Evolutionary conservation across 2,329 filamentous ascomycete genomes (phyloP), one percentile per base, ranked within the genome.

Genomic region (Pseudogymnoascus sp.): DNA sequence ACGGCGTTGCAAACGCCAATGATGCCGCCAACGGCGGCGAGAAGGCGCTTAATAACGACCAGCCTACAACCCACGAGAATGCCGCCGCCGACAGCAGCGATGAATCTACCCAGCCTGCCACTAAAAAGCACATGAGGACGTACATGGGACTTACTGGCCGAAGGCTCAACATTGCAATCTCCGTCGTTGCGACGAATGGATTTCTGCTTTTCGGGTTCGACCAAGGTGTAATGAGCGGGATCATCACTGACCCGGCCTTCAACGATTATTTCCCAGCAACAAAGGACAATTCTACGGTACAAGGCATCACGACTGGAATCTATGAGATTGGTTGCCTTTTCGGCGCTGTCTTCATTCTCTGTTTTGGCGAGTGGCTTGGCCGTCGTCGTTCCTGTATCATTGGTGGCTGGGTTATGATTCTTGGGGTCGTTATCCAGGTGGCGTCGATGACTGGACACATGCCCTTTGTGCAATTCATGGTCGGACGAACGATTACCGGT

Each of bases 301-400:
- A 99, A 64, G 95, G 93, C 65, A 98, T 92, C 31, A 98, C 98
- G 88, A 95, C 99, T 63, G 93, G 95, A 68, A 98, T 99, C 70
- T 84, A 99, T 64, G 93, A 97, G 78, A 81, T 98, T 62, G 95
- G 95, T 64, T 95, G 95, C 43, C 89, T 99, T 66, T 89, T 96
- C 70, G 89, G 93, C 22, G 98, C 93, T 1, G 78, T 99, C 12
- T 76, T 88, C 28, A 91, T 98, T 37, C 95, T 95, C 60, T 87
- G 88, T 66, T 85, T 98, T 63, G 95, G 95, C 68, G 95, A 99
- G 74, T 84, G 96, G 63, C 90, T 98, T 66, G 95, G 95, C 62
- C 87, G 95, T 65, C 85, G 92, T 66, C 89, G 83, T 73, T 97
- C 93, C 6, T 98, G 98, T 68, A 79, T 98, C 11, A 97, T 96